Percentiles rank a stretch among this genome's conserved stretches.
Evolutionary conservation across 805 yeast genomes (phyloP).

Genomic region (Barnettozyma pratensis): DNA sequence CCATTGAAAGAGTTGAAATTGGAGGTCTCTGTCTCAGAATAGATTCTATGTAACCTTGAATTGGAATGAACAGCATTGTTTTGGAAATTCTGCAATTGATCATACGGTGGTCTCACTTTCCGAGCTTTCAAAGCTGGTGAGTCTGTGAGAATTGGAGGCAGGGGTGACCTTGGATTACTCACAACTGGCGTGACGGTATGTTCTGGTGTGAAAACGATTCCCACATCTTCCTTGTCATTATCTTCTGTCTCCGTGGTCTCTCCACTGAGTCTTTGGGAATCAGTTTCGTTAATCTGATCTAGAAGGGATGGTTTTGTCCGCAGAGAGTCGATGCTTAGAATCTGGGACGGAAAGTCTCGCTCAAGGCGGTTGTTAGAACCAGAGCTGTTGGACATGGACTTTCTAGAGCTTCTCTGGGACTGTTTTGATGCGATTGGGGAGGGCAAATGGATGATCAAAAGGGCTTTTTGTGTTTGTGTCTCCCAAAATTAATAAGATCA

Average conservation of each 20-base stretch:
- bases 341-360: background rate
- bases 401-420: background rate
- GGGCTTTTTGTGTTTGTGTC: background rate
- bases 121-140: slow-evolving; percentile 10
- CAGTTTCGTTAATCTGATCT: slow-evolving; percentile 3
- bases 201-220: slow-evolving; percentile 6
- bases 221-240: slow-evolving; percentile 1
- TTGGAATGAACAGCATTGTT: slow-evolving; percentile 18
- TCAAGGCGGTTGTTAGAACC: background rate
- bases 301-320: background rate
- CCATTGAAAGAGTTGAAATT: slow-evolving; percentile 55
- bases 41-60: slow-evolving; percentile 43
- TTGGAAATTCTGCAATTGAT: slow-evolving; percentile 15
- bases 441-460: background rate
- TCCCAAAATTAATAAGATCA: background rate
- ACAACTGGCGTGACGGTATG: slow-evolving; percentile 1
- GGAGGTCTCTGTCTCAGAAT: slow-evolving; percentile 60
- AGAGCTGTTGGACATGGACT: background rate
- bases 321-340: background rate
- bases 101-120: slow-evolving; percentile 22
- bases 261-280: slow-evolving; percentile 1
- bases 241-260: slow-evolving; percentile 3
- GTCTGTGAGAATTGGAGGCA: slow-evolving; percentile 8
- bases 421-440: too few species aligned
- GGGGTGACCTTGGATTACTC: background rate